Base-by-base conservation (phyloP, 805 yeast species). In the Kluyveromyces siamensis region DNA sequence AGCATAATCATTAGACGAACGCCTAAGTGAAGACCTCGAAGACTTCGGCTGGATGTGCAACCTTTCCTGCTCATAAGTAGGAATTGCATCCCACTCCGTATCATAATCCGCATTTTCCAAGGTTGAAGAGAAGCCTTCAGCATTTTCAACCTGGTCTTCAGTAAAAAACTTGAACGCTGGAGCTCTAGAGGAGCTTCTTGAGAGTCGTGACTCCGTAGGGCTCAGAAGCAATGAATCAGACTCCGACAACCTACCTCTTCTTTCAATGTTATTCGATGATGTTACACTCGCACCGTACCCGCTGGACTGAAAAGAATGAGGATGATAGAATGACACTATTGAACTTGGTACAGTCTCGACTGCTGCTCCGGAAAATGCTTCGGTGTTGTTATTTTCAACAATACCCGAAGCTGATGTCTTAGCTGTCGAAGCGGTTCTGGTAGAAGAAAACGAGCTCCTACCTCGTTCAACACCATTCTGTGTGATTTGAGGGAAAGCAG, bases 121-220 rank as follows among this genome's bases (percentile, higher is more conserved):
- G 2, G 91, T 83, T 1, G 96, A 86, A 1, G 91, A 75, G 6
- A 66, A 71, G 43, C 96, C 96, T 47, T 86, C 93, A 0, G 98
- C 97, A 45, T 76, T 72, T 58, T 84, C 90, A 42, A 91, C 83
- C 55, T 88, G 93, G 48, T 85, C 87, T 4, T 84, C 73, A 10
- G 91, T 80, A 66, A 91, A 91, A 63, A 90, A 91, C 52, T 80
- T 77, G 69, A 93, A 91, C 48, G 81, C 72, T 13, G 67, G 60
- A n/a, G 57, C 56, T 16, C 61, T 52, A 16, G 72, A 68, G 21
- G 73, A 57, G 16, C 69, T 65, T 44, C 71, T 54, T 5, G 74
- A 63, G 35, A 57, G 50, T 47, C 50, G 53, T n/a, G 40, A 45
- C 18, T 35, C 45, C 10, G 49, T 47, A 13, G 55, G 30, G 2